Base-by-base conservation (phyloP, 441 rosid species). In the Oxalis stricta region DNA sequence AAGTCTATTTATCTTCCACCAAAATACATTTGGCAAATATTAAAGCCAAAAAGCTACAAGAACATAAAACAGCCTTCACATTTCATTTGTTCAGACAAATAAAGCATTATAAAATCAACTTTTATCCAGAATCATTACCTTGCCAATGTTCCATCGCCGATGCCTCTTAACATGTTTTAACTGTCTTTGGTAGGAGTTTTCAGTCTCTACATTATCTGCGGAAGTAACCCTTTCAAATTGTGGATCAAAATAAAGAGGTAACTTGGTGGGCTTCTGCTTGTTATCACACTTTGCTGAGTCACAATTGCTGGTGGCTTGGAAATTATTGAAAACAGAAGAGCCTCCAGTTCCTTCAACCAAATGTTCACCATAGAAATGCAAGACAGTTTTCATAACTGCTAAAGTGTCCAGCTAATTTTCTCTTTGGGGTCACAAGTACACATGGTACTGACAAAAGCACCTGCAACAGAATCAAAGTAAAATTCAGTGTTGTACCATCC, bases 341-440 rank as follows among this genome's bases (percentile, higher is more conserved):
- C 94, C 97, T 55, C 88, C 92, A 30, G 94, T 82, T 38, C 97
- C 99, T 71, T 92, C 95, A 50, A 87, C 89, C 77, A 84, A 61
- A 65, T 74, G 76, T 52, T 92, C 94, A 48, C 95, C 95, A 71
- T 72, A 92, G 64, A 86, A 87, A 76, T 79, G 95, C 82, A 92
- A 60, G 48, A 77, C 78, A 36, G 67, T 72, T 64, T 79, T 84
- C 94, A 76, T 72, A 56, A 92, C 77, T 48, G 95, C 83, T 69
- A 92, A 68, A 38, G n/a, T 58, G 75, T 54, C 99, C 99, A 24
- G 94, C 96, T 59, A 91, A 52, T 70, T 87, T 92, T 70, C 94
- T 82, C 68, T 84, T 92, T 39, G 96, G 88, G 35, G 92, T 82
- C 53, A 92, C 84, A 59, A 92, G 84, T 57, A 92, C 73, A 55